These are phyloP conservation scores for Verticillium dahliae DNA, from an alignment of 2,329 filamentous ascomycete genomes.

Conservation along the genomic window DNA sequence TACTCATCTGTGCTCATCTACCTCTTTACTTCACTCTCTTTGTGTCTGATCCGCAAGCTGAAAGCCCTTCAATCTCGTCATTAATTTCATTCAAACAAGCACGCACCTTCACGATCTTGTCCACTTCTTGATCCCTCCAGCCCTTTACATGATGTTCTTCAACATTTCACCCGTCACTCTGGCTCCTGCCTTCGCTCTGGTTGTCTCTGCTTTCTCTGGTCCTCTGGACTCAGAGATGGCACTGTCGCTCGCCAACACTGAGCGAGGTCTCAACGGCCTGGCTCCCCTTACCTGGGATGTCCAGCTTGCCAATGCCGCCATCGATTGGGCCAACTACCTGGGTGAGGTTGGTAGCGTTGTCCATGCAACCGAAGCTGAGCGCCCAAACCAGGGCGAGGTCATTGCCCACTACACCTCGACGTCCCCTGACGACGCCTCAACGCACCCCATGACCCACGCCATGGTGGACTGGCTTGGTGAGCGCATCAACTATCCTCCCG, in stretches of 20 bases:
- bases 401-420: conserved; percentile 14
- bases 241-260: background rate
- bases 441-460: conserved; percentile 16
- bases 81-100: background rate
- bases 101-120: background rate
- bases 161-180: background rate
- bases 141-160: background rate
- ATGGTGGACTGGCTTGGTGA: conserved; percentile 23
- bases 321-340: conserved; percentile 27
- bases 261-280: background rate
- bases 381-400: conserved; percentile 26
- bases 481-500: conserved; percentile 18
- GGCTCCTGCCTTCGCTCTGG: background rate
- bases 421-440: conserved; percentile 18
- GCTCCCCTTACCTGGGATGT: conserved; percentile 16
- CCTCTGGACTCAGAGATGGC: background rate
- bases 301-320: conserved; percentile 22
- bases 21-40: background rate
- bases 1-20: background rate
- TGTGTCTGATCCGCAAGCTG: no score
- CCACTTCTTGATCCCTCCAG: background rate
- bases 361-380: conserved; percentile 21
- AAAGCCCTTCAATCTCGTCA: background rate
- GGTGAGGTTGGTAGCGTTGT: conserved; percentile 17
- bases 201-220: background rate